Evolutionary conservation across 805 yeast species (phyloP).

Genomic region (Yueomyces sp.): DNA sequence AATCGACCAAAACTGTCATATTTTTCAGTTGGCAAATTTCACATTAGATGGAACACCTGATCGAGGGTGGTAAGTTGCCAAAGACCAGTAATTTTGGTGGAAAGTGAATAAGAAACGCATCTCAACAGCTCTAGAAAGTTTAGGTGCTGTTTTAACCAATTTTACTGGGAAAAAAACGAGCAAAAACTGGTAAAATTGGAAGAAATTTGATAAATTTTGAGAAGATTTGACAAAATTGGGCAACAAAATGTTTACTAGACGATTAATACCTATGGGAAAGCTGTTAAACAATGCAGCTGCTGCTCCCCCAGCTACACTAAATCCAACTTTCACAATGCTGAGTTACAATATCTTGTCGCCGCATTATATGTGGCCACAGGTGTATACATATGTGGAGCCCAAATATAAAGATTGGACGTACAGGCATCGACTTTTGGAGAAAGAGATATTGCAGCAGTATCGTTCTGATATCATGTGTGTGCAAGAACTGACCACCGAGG

Average conservation of each 20-base stretch:
- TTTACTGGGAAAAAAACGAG: too few species aligned
- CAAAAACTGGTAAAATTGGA: too few species aligned
- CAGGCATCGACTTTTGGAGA: slow-evolving; percentile 31
- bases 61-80: too few species aligned
- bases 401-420: slow-evolving; percentile 36
- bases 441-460: slow-evolving; percentile 22
- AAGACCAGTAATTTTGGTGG: too few species aligned
- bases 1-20: too few species aligned
- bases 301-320: slow-evolving; percentile 15
- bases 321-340: slow-evolving; percentile 20
- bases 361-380: slow-evolving; percentile 47
- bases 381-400: slow-evolving; percentile 37
- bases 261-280: slow-evolving; percentile 1
- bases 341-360: slow-evolving; percentile 37
- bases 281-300: slow-evolving; percentile 33
- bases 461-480: slow-evolving; percentile 47
- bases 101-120: too few species aligned
- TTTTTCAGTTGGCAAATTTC: too few species aligned
- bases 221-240: not conserved
- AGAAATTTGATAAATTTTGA: too few species aligned
- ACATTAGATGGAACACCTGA: too few species aligned
- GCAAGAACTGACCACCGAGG: slow-evolving; percentile 36
- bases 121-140: too few species aligned
- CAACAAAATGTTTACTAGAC: slow-evolving; percentile 1
- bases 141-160: too few species aligned